These are phyloP conservation scores for Diaporthe sp. DNA, from an alignment of 2,329 filamentous ascomycete genomes.

Conservation along the genomic window DNA sequence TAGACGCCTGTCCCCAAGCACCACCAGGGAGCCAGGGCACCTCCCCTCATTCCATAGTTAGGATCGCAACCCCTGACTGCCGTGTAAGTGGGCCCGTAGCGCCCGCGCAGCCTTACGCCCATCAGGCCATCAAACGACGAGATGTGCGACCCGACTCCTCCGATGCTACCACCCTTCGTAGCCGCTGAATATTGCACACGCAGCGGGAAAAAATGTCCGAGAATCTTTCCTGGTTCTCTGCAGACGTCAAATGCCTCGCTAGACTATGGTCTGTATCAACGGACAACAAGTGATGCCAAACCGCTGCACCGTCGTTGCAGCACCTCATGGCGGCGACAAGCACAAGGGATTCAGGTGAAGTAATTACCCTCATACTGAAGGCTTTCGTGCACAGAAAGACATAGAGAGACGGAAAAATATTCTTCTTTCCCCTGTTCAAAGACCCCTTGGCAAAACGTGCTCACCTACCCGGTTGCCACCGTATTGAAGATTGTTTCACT, in stretches of 20 bases:
- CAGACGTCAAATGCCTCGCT: not conserved
- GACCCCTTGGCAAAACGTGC: not conserved
- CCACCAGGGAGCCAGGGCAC: not conserved
- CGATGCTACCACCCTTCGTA: slow-evolving; percentile 19
- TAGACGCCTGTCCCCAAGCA: slow-evolving; percentile 3
- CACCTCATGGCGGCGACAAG: not conserved
- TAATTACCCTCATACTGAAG: not conserved
- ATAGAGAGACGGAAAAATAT: too few relatives aligned
- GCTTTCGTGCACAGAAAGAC: too few relatives aligned
- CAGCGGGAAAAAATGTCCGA: slow-evolving; percentile 10
- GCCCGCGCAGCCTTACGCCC: slow-evolving; percentile 33
- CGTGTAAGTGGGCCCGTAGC: slow-evolving; percentile 31
- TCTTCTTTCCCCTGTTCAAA: too few relatives aligned
- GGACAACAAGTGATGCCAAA: not conserved
- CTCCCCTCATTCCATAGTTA: slow-evolving; percentile 16
- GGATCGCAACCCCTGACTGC: slow-evolving; percentile 29
- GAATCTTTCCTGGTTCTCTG: not conserved
- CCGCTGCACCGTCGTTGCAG: not conserved
- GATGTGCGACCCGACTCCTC: slow-evolving; percentile 24
- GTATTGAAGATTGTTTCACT: slow-evolving; percentile 9
- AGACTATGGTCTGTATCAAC: not conserved
- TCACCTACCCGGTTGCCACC: not conserved
- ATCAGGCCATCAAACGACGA: slow-evolving; percentile 24
- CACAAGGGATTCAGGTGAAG: too few relatives aligned
- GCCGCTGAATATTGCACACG: not conserved